Conservation (phyloP, 257 asterid genomes). For the Sherardia arvensis region DNA sequence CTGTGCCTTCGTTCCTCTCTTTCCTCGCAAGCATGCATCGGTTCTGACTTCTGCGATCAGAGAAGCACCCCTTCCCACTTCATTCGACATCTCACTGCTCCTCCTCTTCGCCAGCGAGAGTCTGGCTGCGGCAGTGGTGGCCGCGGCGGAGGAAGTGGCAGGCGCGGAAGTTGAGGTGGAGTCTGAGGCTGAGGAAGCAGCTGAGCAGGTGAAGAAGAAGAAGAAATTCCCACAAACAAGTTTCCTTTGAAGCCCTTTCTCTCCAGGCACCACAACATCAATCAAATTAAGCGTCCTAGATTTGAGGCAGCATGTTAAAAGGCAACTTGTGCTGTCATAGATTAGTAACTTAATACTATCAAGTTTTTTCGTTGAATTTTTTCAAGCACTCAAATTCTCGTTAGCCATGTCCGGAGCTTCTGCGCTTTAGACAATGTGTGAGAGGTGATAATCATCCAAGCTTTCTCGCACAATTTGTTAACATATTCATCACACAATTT, state of each 20-base stretch:
- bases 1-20: conserved; percentile 65
- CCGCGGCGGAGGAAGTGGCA: conserved; percentile 17
- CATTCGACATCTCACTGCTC: conserved; percentile 19
- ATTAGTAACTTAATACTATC: no score
- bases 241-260: conserved; percentile 24
- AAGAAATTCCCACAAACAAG: conserved; percentile 1
- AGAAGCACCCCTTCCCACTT: conserved; percentile 58
- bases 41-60: conserved; percentile 64
- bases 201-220: conserved; percentile 14
- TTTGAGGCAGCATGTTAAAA: conserved; percentile 66
- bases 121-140: conserved; percentile 29
- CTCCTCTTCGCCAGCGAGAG: conserved; percentile 64
- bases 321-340: conserved; percentile 73
- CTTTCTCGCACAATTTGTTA: no score
- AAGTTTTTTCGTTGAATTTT: no score
- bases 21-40: conserved; percentile 59
- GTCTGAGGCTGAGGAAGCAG: conserved; percentile 15
- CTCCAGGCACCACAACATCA: conserved; percentile 66
- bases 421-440: no score
- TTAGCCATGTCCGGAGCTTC: no score
- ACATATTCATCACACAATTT: no score
- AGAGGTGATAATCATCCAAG: no score
- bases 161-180: conserved; percentile 22
- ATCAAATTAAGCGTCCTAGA: conserved; percentile 64
- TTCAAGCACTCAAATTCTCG: no score